Base-by-base conservation (phyloP, 2,329 filamentous ascomycete species). In the Nothopassalora personata region DNA sequence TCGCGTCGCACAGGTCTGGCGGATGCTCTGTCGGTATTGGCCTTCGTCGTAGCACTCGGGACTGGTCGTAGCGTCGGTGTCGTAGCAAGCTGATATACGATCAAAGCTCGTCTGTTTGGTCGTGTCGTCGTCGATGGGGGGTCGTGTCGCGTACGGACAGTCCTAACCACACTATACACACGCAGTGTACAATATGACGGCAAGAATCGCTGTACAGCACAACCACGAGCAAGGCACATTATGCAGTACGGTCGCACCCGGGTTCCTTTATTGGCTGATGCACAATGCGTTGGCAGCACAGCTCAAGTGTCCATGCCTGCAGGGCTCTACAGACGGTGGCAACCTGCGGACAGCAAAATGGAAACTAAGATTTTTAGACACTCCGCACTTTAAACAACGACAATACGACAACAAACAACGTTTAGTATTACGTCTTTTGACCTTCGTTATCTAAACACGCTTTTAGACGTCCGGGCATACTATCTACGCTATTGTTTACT, bases 141-240 rank as follows among this genome's bases (percentile, higher is more conserved):
- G 15, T 50, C 47, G 46, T 58, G 49, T 54, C 56, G 56, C 43
- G 56, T 58, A 45, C 10, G 23, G 28, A 45, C 47, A 9, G 34
- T 27, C 28, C 19, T 57, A 47, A 45, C 18, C 23, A 23, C 34
- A 36, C 46, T 52, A 57, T 52, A 51, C 34, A 53, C 48, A 52
- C 7, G 39, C 13, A 19, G 39, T 43, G 39, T 43, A 43, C 39
- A 43, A n/a, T 43, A 43, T 43, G 39, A 43, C 7, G 13, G 39
- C 39, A 43, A 18, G 39, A 43, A n/a, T 43, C 13, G 39, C 39
- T 43, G 18, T 43, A 43, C 39, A 4, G 18, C 39, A 43, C 39
- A 43, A n/a, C 39, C 39, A 43, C 39, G 39, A 43, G 13, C 39
- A 43, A 43, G 18, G 39, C 39, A 43, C 39, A 43, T 43, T 18